Evolutionary conservation across 1,284 basidiomycete genomes (phyloP).

Genomic region (Trichosporon ovoides): DNA sequence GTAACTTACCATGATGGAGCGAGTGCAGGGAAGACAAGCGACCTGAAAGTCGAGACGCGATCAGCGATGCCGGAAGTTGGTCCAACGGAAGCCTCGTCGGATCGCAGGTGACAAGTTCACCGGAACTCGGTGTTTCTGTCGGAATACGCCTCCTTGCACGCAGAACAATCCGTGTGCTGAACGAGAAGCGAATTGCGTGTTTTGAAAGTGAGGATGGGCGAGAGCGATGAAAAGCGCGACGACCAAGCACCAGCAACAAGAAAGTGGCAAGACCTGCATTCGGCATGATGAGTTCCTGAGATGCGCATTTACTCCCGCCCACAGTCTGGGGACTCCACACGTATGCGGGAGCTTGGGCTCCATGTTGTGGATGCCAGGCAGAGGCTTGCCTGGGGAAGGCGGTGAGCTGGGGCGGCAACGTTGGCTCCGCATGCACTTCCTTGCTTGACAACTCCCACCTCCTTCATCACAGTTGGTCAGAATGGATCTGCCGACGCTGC

Average conservation of each 20-base stretch:
- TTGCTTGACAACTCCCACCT: no score
- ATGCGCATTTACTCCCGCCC: background rate
- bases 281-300: background rate
- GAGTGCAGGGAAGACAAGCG: background rate
- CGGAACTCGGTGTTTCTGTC: background rate
- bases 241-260: background rate
- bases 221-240: conserved; percentile 2
- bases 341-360: no score
- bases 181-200: background rate
- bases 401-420: no score
- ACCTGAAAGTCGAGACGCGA: background rate
- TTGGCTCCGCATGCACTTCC: no score
- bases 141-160: background rate
- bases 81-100: no score
- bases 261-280: background rate
- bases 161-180: background rate
- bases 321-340: no score
- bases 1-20: conserved; percentile 14
- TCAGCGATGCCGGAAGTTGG: background rate
- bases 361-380: no score
- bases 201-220: background rate
- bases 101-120: no score
- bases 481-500: conserved; percentile 4
- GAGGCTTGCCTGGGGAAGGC: no score
- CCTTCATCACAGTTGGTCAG: background rate